Evolutionary conservation across 768 basidiomycete species (phyloP).

Genomic region (Boletus subcaerulescens): DNA sequence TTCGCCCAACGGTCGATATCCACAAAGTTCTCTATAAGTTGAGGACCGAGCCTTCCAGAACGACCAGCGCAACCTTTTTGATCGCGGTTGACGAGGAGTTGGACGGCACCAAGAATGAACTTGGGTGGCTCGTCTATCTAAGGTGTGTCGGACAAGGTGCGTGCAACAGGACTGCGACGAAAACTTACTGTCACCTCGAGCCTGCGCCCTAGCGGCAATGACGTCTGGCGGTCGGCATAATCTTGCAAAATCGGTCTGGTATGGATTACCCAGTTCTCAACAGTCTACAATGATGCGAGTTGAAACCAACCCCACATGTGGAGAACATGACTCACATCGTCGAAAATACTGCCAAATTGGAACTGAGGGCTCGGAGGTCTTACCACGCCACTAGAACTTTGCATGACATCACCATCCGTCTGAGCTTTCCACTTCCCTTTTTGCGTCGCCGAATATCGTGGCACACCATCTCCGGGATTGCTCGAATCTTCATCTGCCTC

Average conservation of each 20-base stretch:
- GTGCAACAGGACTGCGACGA: background rate
- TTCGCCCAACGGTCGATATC: constrained; percentile 25
- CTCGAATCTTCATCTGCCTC: background rate
- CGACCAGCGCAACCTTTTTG: constrained; percentile 1
- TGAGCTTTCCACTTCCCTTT: constrained; percentile 17
- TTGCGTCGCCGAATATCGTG: constrained; percentile 5
- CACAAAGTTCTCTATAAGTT: constrained; percentile 31
- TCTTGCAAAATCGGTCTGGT: constrained; percentile 23
- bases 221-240: constrained; percentile 28
- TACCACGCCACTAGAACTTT: background rate
- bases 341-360: background rate
- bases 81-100: constrained; percentile 31
- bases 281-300: constrained; percentile 7
- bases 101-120: constrained; percentile 25
- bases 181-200: constrained; percentile 24
- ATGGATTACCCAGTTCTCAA: constrained; percentile 22
- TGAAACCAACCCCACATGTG: background rate
- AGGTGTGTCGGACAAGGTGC: background rate
- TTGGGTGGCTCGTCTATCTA: constrained; percentile 25
- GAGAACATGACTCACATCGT: constrained; percentile 7
- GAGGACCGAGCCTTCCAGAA: constrained; percentile 26
- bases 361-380: constrained; percentile 3
- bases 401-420: background rate
- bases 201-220: constrained; percentile 23
- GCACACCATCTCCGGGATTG: background rate